These are phyloP conservation scores for Bidens hawaiensis DNA, from an alignment of 140 eudicot species.

Conservation along the genomic window DNA sequence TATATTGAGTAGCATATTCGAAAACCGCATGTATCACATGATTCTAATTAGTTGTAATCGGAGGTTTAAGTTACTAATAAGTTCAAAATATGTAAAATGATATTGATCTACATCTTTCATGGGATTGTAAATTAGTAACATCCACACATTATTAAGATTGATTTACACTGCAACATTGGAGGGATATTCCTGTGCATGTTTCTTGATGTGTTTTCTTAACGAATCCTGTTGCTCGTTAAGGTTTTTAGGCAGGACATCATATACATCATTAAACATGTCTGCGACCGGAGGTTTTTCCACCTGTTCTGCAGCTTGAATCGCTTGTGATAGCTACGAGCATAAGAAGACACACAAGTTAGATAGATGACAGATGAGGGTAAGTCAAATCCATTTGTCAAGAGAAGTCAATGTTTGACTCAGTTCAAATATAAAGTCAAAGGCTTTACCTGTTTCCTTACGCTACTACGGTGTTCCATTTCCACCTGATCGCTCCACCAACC, in stretches of 20 bases:
- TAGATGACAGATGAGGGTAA: neutral
- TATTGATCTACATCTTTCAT: constrained; percentile 1
- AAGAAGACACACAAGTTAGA: constrained; percentile 4
- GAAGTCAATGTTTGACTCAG: neutral
- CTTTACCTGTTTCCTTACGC: constrained; percentile 56
- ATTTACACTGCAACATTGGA: constrained; percentile 37
- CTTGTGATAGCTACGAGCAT: constrained; percentile 40
- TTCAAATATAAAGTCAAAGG: constrained; percentile 7
- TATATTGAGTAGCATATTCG: neutral
- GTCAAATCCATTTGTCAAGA: neutral
- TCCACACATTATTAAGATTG: neutral
- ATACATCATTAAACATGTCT: constrained; percentile 64
- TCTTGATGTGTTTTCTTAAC: constrained; percentile 46
- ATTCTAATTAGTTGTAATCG: neutral
- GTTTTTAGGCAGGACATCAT: constrained; percentile 47
- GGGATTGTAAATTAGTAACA: neutral
- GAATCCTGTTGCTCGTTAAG: constrained; percentile 58
- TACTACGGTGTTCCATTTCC: constrained; percentile 54
- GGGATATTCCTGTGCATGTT: constrained; percentile 58
- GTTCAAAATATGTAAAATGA: neutral
- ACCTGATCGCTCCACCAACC: constrained; percentile 82
- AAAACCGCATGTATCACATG: neutral
- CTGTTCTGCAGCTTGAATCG: constrained; percentile 63
- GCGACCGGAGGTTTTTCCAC: constrained; percentile 52
- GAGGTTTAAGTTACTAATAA: neutral